Conservation (phyloP, 768 basidiomycete species). For the Lactarius sp. region DNA sequence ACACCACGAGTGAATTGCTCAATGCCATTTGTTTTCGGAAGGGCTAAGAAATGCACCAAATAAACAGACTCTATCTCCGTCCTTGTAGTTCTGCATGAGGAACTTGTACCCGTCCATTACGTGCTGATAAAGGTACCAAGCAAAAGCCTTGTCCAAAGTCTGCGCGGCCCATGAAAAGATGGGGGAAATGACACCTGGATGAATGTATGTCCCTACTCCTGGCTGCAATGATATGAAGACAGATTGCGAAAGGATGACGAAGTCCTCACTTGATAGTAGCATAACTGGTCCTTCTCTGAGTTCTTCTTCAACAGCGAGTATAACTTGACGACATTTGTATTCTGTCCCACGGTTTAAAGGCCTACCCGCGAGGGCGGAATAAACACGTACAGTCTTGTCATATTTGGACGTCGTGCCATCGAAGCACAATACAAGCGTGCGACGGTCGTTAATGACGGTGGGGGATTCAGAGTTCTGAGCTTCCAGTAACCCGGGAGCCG, state of each 20-base stretch:
- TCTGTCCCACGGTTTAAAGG: conserved; percentile 27
- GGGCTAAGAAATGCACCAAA: conserved; percentile 45
- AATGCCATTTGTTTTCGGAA: no score
- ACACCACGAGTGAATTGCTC: conserved; percentile 14
- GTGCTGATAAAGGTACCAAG: conserved; percentile 71
- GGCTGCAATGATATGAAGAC: conserved; percentile 41
- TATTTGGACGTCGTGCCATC: conserved; percentile 23
- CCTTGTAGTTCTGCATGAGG: conserved; percentile 71
- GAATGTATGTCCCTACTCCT: conserved; percentile 46
- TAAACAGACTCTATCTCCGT: conserved; percentile 68
- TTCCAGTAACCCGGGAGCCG: no score
- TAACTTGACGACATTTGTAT: conserved; percentile 40
- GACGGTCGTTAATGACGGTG: background rate
- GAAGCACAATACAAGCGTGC: conserved; percentile 24
- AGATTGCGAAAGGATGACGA: conserved; percentile 16
- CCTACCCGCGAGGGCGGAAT: no score
- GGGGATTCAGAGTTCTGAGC: no score
- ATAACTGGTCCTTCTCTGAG: conserved; percentile 34
- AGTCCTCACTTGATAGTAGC: conserved; percentile 64
- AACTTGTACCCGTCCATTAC: conserved; percentile 73
- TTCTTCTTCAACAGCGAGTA: conserved; percentile 37
- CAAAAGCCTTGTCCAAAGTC: conserved; percentile 61
- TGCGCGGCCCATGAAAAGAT: conserved; percentile 54
- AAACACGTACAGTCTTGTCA: background rate
- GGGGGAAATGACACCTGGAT: conserved; percentile 62